Conservation (phyloP, 1,139 yeast species). For the Pichia sp. region DNA sequence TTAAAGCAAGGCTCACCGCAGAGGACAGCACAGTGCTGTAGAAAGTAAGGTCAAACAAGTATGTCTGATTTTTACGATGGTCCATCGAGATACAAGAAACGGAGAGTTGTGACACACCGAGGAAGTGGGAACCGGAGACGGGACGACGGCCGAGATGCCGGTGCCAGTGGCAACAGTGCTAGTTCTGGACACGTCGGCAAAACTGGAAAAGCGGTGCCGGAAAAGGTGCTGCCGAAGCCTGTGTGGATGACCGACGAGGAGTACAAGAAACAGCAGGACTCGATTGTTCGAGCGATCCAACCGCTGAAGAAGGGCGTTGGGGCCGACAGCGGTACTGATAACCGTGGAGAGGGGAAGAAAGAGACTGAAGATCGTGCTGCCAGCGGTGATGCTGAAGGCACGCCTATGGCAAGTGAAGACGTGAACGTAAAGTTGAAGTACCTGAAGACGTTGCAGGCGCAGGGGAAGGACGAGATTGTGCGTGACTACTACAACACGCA, state of each 20-base stretch:
- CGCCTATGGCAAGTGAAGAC: conserved; percentile 19
- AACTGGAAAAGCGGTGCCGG: neutral
- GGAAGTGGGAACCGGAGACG: conserved; percentile 15
- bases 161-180: too few species aligned
- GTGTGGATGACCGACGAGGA: conserved; percentile 17
- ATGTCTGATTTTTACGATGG: conserved; percentile 12
- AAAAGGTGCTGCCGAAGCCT: conserved; percentile 4
- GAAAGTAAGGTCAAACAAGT: neutral
- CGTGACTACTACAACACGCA: conserved; percentile 82
- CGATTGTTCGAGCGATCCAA: conserved; percentile 7
- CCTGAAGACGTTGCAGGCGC: conserved; percentile 25
- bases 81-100: conserved; percentile 19
- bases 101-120: conserved; percentile 21
- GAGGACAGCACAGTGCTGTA: too few species aligned
- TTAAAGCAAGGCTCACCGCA: too few species aligned
- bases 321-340: too few species aligned
- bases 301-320: neutral
- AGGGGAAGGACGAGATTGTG: conserved; percentile 53
- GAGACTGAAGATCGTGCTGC: too few species aligned
- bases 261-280: conserved; percentile 10
- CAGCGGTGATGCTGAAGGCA: too few species aligned
- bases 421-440: conserved; percentile 19
- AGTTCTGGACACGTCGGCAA: neutral
- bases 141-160: neutral
- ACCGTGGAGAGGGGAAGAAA: too few species aligned